phyloP scores from a whole-genome alignment of 2,329 filamentous ascomycete species.

The Celoporthe dispersa region DNA sequence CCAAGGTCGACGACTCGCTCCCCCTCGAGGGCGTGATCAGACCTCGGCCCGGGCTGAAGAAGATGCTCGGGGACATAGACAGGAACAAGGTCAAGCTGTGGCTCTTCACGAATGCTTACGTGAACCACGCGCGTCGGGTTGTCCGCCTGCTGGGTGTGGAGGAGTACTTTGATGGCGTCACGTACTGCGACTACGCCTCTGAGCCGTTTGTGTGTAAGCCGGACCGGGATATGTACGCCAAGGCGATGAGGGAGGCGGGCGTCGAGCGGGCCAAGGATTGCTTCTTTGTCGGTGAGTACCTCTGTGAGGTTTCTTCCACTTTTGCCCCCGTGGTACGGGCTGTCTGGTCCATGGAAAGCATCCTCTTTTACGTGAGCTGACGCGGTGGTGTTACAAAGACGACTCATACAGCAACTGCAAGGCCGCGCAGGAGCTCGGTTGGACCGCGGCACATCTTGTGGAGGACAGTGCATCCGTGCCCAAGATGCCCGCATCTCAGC shows the following conservation, averaged over 20 bases:
- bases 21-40: conserved; percentile 85
- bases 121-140: conserved; percentile 84
- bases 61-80: conserved; percentile 82
- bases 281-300: conserved; percentile 83
- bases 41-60: conserved; percentile 74
- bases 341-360: neutral
- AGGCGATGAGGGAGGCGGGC: conserved; percentile 85
- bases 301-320: neutral
- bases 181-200: conserved; percentile 85
- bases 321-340: neutral
- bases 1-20: conserved; percentile 91
- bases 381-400: conserved; percentile 54
- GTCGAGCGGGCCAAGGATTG: conserved; percentile 71
- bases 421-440: conserved; percentile 77
- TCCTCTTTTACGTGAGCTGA: neutral
- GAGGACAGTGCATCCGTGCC: conserved; percentile 74
- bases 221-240: conserved; percentile 78
- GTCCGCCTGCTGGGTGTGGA: conserved; percentile 80
- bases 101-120: conserved; percentile 96
- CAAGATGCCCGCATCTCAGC: conserved; percentile 66
- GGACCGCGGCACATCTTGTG: conserved; percentile 84
- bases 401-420: conserved; percentile 85
- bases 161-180: conserved; percentile 91
- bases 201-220: conserved; percentile 86
- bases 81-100: conserved; percentile 81